phyloP scores from a whole-genome alignment of 2,329 filamentous ascomycete genomes.

The Ploettnerulaceae sp. region DNA sequence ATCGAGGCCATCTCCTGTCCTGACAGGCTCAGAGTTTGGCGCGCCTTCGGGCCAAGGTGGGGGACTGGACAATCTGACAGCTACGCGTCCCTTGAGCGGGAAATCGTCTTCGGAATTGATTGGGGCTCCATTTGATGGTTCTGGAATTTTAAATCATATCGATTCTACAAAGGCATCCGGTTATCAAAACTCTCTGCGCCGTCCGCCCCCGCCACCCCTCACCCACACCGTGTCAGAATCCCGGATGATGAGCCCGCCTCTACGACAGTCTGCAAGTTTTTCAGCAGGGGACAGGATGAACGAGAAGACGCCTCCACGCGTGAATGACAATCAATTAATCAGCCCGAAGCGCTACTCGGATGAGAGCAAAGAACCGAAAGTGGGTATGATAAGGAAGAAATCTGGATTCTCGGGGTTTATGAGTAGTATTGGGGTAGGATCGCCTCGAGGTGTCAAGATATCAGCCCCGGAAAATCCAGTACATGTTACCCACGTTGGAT shows the following conservation, averaged over 20 bases:
- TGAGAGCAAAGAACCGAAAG: conserved; percentile 62
- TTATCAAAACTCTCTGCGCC: conserved; percentile 35
- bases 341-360: conserved; percentile 73
- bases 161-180: conserved; percentile 40
- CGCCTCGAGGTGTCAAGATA: conserved; percentile 85
- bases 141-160: conserved; percentile 55
- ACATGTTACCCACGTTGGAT: conserved; percentile 95
- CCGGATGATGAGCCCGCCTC: conserved; percentile 48
- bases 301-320: conserved; percentile 39
- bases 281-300: conserved; percentile 49
- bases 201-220: conserved; percentile 41
- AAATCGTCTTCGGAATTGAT: conserved; percentile 54
- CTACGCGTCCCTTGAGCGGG: conserved; percentile 39
- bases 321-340: conserved; percentile 43
- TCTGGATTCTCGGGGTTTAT: conserved; percentile 84
- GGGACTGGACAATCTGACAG: conserved; percentile 21
- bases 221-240: conserved; percentile 51
- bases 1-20: conserved; percentile 30
- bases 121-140: conserved; percentile 61
- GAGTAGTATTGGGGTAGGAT: conserved; percentile 73
- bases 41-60: conserved; percentile 21
- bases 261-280: conserved; percentile 64
- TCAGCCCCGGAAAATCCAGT: conserved; percentile 98
- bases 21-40: conserved; percentile 27
- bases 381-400: conserved; percentile 68